Base-by-base conservation (phyloP, 2,329 filamentous ascomycete species). In the Onygenales sp. region DNA sequence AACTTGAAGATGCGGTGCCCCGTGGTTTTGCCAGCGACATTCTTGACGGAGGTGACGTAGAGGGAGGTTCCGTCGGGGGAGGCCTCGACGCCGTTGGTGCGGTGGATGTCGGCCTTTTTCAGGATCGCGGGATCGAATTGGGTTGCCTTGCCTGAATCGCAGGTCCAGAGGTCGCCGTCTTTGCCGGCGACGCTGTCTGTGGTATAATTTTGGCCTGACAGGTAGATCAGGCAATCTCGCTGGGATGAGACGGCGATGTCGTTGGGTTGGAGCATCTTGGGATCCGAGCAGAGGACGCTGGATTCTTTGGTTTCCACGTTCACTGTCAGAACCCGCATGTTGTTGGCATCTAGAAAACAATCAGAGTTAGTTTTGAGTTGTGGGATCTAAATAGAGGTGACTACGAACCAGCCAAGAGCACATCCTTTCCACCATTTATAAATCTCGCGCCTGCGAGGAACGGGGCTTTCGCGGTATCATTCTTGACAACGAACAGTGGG, bases 71-170 rank as follows among this genome's bases (percentile, higher is more conserved):
- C 50, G n/a, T 43, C 39, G n/a, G 50, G 50, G 13, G 39, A 21
- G n/a, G 27, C 42, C 36, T 51, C 50, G 41, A 51, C 44, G 21
- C 50, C 50, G 41, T 51, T 51, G 5, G 50, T 51, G 9, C 50
- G 50, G 36, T 51, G 50, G 41, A 51, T 36, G 32, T 21, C 41
- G 2, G 50, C 50, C 50, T 51, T 44, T 17, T 27, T 43, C 39
- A 51, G 50, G 41, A 51, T 43, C n/a, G 7, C 39, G 10, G 41
- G 39, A 33, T 11, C 21, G 42, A 51, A 51, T 39, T 51, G 39
- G 10, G 41, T 51, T 17, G 50, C 50, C 14, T 51, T 51, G 14
- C 27, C 27, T 14, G 27, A 21, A 9, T 51, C 50, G 27, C 50
- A 51, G 8, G 32, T 51, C 50, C 50, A 51, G 11, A 51, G 39